Percentiles rank a stretch among this genome's conserved stretches.
phyloP scores from a whole-genome alignment of 2,329 filamentous ascomycete genomes.

The Stemphylium beticola region DNA sequence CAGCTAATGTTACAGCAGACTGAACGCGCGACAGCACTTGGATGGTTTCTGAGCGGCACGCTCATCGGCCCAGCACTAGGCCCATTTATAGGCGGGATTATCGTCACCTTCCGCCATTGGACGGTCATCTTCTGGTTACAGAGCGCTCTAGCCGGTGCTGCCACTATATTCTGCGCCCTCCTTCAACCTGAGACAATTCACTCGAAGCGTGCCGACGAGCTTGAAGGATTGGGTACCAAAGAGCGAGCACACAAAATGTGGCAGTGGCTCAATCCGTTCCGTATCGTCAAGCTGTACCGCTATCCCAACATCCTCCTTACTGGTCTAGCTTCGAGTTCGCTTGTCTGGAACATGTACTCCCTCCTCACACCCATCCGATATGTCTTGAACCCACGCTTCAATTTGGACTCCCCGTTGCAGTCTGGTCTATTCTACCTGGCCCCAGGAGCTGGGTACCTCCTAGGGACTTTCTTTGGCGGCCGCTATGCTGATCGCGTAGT shows the following conservation, averaged over 20 bases:
- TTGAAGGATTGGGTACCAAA: conserved; percentile 60
- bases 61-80: conserved; percentile 68
- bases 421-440: conserved; percentile 77
- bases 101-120: conserved; percentile 77
- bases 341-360: conserved; percentile 80
- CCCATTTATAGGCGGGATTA: conserved; percentile 74
- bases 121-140: conserved; percentile 80
- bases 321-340: conserved; percentile 64
- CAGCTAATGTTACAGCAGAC: conserved; percentile 59
- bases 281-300: conserved; percentile 67
- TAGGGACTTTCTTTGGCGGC: conserved; percentile 74
- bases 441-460: conserved; percentile 71
- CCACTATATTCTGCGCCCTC: conserved; percentile 66
- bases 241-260: conserved; percentile 63
- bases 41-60: conserved; percentile 75
- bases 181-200: conserved; percentile 77
- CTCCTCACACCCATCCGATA: conserved; percentile 74
- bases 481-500: conserved; percentile 72
- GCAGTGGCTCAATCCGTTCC: conserved; percentile 70
- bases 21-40: conserved; percentile 73
- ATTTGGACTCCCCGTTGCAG: conserved; percentile 69
- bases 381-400: conserved; percentile 75
- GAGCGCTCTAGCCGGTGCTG: conserved; percentile 68
- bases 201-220: conserved; percentile 65
- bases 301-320: conserved; percentile 70